Base-by-base conservation (phyloP, 768 basidiomycete species). In the Kwoniella europaea region DNA sequence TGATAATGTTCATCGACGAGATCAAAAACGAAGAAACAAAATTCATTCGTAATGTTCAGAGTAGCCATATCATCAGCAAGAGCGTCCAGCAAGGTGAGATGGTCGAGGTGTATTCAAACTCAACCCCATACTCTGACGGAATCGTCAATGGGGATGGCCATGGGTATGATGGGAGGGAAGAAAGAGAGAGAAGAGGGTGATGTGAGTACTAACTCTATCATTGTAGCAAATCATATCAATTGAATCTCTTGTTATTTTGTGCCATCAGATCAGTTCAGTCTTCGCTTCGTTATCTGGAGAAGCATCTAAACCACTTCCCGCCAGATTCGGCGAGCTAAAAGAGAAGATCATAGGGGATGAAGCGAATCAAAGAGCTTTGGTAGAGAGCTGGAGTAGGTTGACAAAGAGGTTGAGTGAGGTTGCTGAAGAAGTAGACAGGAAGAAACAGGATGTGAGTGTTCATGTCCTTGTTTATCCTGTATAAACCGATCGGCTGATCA, bases 271-370 rank as follows among this genome's bases (percentile, higher is more conserved):
- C 52, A 85, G 86, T 22, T 83, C 84, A 41, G 85, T 88, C 27
- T 88, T 88, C 70, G 83, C 85, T 0, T 86, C 86, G 3, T 83
- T 88, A 9, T 83, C 84, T 2, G 84, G 84, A 2, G 85, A 85
- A 29, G 74, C 83, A 1, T 81, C 81, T 4, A 80, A 80, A 0
- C 81, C 80, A 4, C 86, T 91, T 4, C 90, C 90, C 0, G 76
- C 84, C 9, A 86, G 90, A 0, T 92, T 91, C 70, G 74, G 86
- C 0, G 86, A 86, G 6, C 81, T 92, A 27, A 92, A 93, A 84
- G 68, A 70, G 75, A 73, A 60, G 35, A 72, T 79, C 50, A 71
- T 79, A 9, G 74, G 76, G 6, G 71, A 77, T 41, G 72, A 71
- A 13, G 66, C 72, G 16, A 74, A 75, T 65, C 79, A 79, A 60